Conservation (phyloP, 306 rosid species). For the Cucurbita moschata region DNA sequence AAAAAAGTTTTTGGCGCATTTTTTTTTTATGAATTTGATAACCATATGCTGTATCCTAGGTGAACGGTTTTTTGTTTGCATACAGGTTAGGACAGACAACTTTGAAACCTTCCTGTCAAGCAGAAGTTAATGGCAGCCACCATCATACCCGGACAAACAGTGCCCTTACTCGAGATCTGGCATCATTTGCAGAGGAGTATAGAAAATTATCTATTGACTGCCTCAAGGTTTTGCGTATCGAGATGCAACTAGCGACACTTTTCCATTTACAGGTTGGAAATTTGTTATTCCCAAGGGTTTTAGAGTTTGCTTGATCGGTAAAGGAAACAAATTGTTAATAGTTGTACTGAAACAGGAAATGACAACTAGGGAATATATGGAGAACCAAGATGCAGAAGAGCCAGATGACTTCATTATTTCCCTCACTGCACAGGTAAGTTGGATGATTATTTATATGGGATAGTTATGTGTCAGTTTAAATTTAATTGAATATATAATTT, state of each 20-base stretch:
- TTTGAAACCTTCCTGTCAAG: constrained; percentile 38
- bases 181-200: constrained; percentile 84
- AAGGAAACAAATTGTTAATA: constrained; percentile 7
- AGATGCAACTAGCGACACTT: constrained; percentile 91
- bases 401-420: constrained; percentile 94
- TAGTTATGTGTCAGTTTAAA: background rate
- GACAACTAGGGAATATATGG: constrained; percentile 79
- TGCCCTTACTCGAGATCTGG: constrained; percentile 50
- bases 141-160: constrained; percentile 37
- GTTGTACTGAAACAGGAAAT: constrained; percentile 60
- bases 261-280: constrained; percentile 89
- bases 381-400: constrained; percentile 98
- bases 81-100: constrained; percentile 69
- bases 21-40: background rate
- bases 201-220: constrained; percentile 90
- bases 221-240: constrained; percentile 84
- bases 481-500: background rate
- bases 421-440: constrained; percentile 71
- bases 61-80: constrained; percentile 3
- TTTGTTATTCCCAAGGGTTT: background rate
- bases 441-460: background rate
- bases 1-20: background rate
- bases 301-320: background rate
- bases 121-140: constrained; percentile 26
- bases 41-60: constrained; percentile 4